A percentile compares a stretch with the other conserved stretches of the same genome.
These are phyloP conservation scores for Dalbergia oliveri DNA, from an alignment of 306 rosid genomes.

Conservation along the genomic window DNA sequence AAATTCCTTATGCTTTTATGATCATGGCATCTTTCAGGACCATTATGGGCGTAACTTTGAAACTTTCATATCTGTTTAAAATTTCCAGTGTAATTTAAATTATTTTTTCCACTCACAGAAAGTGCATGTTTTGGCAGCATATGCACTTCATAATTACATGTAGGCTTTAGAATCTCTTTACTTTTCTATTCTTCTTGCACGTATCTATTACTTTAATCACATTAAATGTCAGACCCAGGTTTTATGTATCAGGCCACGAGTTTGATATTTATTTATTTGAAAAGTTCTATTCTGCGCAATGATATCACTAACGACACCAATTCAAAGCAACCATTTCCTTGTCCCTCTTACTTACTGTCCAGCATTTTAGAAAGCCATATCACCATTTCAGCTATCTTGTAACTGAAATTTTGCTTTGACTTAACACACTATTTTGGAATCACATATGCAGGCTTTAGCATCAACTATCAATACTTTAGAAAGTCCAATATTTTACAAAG, in stretches of 20 bases:
- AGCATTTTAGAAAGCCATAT: slow-evolving; percentile 28
- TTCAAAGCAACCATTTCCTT: slow-evolving; percentile 4
- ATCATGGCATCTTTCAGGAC: background rate
- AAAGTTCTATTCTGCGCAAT: slow-evolving; percentile 24
- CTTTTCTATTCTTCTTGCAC: slow-evolving; percentile 28
- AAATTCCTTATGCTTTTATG: background rate
- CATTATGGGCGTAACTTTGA: slow-evolving; percentile 8
- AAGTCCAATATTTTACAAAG: slow-evolving; percentile 7
- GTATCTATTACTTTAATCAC: background rate
- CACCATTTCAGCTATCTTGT: slow-evolving; percentile 3
- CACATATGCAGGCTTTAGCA: slow-evolving; percentile 49
- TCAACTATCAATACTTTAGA: slow-evolving; percentile 8
- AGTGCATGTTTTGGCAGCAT: slow-evolving; percentile 1
- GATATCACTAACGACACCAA: background rate
- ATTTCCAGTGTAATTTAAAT: slow-evolving; percentile 13
- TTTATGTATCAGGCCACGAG: background rate
- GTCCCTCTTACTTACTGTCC: slow-evolving; percentile 21
- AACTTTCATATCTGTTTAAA: slow-evolving; percentile 6
- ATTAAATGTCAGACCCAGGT: slow-evolving; percentile 26
- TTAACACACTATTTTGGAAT: slow-evolving; percentile 41
- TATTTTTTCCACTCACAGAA: slow-evolving; percentile 2
- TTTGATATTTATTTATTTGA: slow-evolving; percentile 21
- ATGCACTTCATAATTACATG: slow-evolving; percentile 14
- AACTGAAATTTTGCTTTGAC: slow-evolving; percentile 22
- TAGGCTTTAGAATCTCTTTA: slow-evolving; percentile 15